Evolutionary conservation across 768 basidiomycete species (phyloP).

Genomic region (Russula virescens): DNA sequence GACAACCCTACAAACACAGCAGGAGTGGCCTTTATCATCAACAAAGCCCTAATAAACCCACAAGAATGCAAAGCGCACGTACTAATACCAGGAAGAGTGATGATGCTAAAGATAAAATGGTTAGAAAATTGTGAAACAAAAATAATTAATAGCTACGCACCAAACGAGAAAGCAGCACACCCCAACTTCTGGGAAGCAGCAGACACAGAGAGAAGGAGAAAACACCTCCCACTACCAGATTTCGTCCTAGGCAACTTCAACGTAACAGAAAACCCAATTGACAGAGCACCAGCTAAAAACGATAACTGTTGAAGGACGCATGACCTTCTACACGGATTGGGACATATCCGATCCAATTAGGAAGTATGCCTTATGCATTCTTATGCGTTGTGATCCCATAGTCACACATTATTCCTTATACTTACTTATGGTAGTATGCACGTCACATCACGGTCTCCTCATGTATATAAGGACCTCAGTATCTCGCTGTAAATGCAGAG

Average conservation of each 20-base stretch:
- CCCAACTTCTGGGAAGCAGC: not conserved
- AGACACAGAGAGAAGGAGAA: not conserved
- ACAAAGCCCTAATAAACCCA: not conserved
- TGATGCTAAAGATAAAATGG: not conserved
- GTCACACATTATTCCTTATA: too few relatives aligned
- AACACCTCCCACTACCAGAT: not conserved
- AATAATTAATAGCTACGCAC: not conserved
- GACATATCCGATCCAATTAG: too few relatives aligned
- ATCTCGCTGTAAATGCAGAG: too few relatives aligned
- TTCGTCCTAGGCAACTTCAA: not conserved
- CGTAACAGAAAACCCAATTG: not conserved
- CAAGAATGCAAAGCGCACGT: not conserved
- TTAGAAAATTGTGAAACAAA: not conserved
- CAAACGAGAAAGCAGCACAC: not conserved
- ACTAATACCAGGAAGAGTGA: not conserved
- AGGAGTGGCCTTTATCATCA: not conserved
- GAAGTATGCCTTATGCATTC: too few relatives aligned
- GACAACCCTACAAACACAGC: not conserved
- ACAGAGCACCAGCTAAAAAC: not conserved
- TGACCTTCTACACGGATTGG: too few relatives aligned
- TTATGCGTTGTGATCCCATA: too few relatives aligned
- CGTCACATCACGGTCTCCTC: too few relatives aligned
- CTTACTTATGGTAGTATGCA: too few relatives aligned
- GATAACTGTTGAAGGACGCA: too few relatives aligned
- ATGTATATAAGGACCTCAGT: too few relatives aligned